A percentile compares a stretch with the other conserved stretches of the same genome.
These are phyloP conservation scores for Aspergillus conjunctus DNA, from an alignment of 495 filamentous ascomycete genomes.

Conservation along the genomic window DNA sequence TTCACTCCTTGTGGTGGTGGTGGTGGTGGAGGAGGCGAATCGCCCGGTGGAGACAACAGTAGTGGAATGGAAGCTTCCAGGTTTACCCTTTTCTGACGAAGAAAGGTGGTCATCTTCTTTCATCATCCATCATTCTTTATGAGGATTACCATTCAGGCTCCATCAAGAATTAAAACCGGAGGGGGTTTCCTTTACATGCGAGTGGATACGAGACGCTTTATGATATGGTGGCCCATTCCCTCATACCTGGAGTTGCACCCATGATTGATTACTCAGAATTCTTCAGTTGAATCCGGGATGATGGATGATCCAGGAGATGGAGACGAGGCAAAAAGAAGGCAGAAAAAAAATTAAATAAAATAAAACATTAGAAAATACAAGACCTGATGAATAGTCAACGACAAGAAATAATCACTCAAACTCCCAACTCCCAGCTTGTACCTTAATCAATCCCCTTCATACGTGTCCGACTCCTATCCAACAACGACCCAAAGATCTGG, in stretches of 20 bases:
- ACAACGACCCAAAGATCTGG: neutral
- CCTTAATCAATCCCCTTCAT: neutral
- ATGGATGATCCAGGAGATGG: neutral
- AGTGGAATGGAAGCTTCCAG: slow-evolving; percentile 16
- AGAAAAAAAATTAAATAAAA: neutral
- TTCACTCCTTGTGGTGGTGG: neutral
- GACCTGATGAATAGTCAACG: neutral
- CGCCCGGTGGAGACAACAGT: slow-evolving; percentile 8
- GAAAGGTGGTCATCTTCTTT: neutral
- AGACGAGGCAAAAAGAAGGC: slow-evolving; percentile 7
- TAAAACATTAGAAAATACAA: neutral
- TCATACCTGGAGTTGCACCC: neutral
- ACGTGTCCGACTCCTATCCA: slow-evolving; percentile 3
- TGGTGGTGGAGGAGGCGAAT: slow-evolving; percentile 1
- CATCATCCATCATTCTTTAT: neutral
- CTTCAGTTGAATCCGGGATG: neutral
- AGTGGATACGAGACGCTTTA: too few relatives aligned
- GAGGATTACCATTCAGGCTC: too few relatives aligned
- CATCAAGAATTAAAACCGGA: too few relatives aligned
- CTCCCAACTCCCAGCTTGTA: neutral
- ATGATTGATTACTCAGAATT: slow-evolving; percentile 3
- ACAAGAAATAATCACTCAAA: neutral
- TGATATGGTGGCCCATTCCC: too few relatives aligned
- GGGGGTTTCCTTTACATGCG: too few relatives aligned
- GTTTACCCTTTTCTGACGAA: neutral